Base-by-base conservation (phyloP, 2,329 filamentous ascomycete species). In the Metarhizium brunneum region DNA sequence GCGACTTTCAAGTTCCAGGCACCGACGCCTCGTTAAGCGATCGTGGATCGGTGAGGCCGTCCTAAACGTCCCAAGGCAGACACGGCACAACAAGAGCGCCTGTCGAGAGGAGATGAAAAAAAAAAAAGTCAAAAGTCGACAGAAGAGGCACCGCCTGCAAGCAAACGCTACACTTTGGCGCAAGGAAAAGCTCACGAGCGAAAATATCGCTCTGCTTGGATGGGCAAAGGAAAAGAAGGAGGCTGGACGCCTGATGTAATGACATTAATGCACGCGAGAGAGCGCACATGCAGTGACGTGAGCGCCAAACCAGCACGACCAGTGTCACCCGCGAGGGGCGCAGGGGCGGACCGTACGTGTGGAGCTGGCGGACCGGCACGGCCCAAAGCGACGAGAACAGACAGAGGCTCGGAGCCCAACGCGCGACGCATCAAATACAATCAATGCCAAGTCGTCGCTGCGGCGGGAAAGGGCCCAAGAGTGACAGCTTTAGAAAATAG, bases 331-430 rank as follows among this genome's bases (percentile, higher is more conserved):
- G 40, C 40, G 40, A 42, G 40, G 40, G 40, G 40, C n/a, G 42
- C 42, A 20, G 42, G 42, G 13, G 38, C 32, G 32, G 32, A 35
- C 14, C 38, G 38, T 5, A 11, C 14, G 38, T 5, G 38, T 40
- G 38, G 38, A 16, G 38, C 38, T 40, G 45, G 42, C 54, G 54
- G 54, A 55, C 38, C 54, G 49, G 54, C 49, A 55, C 54, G 54
- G 49, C 49, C 54, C 54, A 55, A 52, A 30, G 54, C 48, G 2
- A 10, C 18, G 6, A 6, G 6, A 18, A 16, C 40, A 42, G 40
- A 42, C 14, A 14, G 25, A 25, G 25, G 25, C 25, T 25, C 14
- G 16, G 40, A 43, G 40, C 40, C 40, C 40, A 43, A 18, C 40
- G 40, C 14, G 11, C 16, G n/a, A 18, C 40, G 11, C 40, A n/a